Evolutionary conservation across 2,329 filamentous ascomycete genomes (phyloP).

Genomic region (Periconia macrospinosa): DNA sequence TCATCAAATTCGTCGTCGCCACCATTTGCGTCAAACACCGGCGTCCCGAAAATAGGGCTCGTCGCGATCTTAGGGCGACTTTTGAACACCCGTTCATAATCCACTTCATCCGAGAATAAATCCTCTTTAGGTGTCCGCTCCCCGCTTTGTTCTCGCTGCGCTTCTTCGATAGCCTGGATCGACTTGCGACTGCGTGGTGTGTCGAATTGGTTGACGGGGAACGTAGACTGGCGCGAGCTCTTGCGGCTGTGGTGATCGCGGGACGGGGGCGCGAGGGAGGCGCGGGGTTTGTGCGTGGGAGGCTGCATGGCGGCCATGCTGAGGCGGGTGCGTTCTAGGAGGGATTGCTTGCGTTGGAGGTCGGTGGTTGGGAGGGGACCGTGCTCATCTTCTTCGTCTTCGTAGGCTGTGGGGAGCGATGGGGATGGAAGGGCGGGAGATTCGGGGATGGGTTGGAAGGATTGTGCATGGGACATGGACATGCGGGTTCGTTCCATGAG

Average conservation of each 20-base stretch:
- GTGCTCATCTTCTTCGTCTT: slow-evolving; percentile 1
- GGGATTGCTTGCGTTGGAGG: slow-evolving; percentile 45
- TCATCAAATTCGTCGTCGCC: slow-evolving; percentile 19
- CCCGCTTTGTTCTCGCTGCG: slow-evolving; percentile 1
- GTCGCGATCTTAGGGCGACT: slow-evolving; percentile 78
- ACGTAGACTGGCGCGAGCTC: slow-evolving; percentile 37
- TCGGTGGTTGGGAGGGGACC: slow-evolving; percentile 20
- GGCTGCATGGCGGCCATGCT: slow-evolving; percentile 68
- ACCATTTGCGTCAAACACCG: slow-evolving; percentile 8
- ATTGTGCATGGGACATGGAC: slow-evolving; percentile 45
- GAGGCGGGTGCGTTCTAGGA: slow-evolving; percentile 74
- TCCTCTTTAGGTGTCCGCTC: slow-evolving; percentile 63
- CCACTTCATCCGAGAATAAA: slow-evolving; percentile 69
- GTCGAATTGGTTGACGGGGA: slow-evolving; percentile 60
- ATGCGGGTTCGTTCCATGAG: slow-evolving; percentile 52
- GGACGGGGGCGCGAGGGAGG: slow-evolving; percentile 11
- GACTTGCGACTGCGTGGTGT: slow-evolving; percentile 48
- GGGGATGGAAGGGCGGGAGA: slow-evolving; percentile 21
- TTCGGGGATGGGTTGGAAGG: slow-evolving; percentile 28
- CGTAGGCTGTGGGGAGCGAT: slow-evolving; percentile 6
- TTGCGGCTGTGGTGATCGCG: slow-evolving; percentile 18
- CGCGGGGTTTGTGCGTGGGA: slow-evolving; percentile 37
- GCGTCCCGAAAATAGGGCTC: slow-evolving; percentile 61
- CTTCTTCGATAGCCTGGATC: slow-evolving; percentile 24
- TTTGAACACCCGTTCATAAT: slow-evolving; percentile 83